phyloP scores from a whole-genome alignment of 176 grass and related monocot species.

The Oryza meridionalis region DNA sequence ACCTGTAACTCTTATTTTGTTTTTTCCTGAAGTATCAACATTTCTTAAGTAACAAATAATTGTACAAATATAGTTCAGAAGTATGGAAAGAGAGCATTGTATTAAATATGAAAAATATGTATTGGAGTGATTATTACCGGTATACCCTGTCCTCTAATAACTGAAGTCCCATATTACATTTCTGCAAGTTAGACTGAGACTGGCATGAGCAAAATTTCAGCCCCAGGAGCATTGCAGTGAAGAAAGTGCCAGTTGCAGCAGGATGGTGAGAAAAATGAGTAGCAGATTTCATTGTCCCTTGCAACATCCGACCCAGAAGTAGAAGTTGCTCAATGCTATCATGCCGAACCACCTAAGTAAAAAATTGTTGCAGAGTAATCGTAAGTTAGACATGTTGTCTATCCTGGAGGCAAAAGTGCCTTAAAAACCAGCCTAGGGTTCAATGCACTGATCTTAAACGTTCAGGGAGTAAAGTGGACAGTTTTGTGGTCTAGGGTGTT shows the following conservation, averaged over 20 bases:
- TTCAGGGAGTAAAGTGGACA: neutral
- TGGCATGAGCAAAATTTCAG: constrained; percentile 96
- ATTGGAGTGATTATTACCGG: constrained; percentile 60
- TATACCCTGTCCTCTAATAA: constrained; percentile 95
- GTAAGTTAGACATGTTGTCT: too few relatives aligned
- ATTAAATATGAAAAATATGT: constrained; percentile 29
- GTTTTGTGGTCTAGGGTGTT: neutral
- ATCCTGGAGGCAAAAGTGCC: too few relatives aligned
- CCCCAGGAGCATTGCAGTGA: constrained; percentile 93
- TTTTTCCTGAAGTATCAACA: constrained; percentile 11
- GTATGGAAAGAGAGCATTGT: constrained; percentile 19
- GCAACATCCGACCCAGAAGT: constrained; percentile 90
- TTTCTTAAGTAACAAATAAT: constrained; percentile 9
- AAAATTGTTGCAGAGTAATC: neutral
- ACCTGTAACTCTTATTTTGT: neutral
- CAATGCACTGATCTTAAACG: too few relatives aligned
- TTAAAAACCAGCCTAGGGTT: too few relatives aligned
- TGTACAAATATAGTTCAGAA: constrained; percentile 33
- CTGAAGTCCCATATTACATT: constrained; percentile 88
- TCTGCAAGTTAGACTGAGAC: constrained; percentile 79
- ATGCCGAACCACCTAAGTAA: constrained; percentile 82
- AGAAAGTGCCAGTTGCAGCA: constrained; percentile 90
- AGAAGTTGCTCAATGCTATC: constrained; percentile 98
- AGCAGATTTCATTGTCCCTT: constrained; percentile 97
- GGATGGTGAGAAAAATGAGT: constrained; percentile 93